phyloP scores from a whole-genome alignment of 2,329 filamentous ascomycete species.

The Trichophyton simii region DNA sequence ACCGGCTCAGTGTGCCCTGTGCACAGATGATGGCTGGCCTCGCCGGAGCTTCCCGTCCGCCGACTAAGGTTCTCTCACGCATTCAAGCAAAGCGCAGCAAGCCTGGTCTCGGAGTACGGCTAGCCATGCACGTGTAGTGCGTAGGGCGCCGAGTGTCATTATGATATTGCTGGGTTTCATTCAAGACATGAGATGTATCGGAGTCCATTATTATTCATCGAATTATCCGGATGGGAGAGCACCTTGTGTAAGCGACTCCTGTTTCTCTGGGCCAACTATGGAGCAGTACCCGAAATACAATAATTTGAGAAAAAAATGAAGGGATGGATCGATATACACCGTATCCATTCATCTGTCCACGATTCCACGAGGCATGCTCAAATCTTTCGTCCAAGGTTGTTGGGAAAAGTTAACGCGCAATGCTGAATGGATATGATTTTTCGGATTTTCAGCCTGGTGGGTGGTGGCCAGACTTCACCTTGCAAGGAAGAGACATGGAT shows the following conservation, averaged over 20 bases:
- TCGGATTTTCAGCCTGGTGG: not conserved
- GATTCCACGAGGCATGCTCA: not conserved
- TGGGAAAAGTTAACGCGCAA: not conserved
- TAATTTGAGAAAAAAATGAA: not conserved
- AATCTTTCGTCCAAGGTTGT: not conserved
- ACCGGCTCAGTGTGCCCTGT: not conserved
- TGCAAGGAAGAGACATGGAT: not conserved
- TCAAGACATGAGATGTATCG: not conserved
- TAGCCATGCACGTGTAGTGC: not conserved
- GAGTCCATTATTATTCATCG: not conserved
- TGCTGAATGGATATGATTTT: not conserved
- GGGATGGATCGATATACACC: not conserved
- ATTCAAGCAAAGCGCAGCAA: not conserved
- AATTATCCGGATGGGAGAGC: not conserved
- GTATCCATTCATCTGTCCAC: constrained; percentile 1
- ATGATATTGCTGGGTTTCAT: not conserved
- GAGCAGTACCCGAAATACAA: not conserved
- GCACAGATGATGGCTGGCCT: not conserved
- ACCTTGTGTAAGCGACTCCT: not conserved
- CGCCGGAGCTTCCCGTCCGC: not conserved
- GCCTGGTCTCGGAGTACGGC: not conserved
- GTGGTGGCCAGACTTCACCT: not conserved
- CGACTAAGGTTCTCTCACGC: not conserved
- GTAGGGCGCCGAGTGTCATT: not conserved
- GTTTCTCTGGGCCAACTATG: not conserved